phyloP scores from a whole-genome alignment of 2,329 filamentous ascomycete genomes.

The Delphinella strobiligena region DNA sequence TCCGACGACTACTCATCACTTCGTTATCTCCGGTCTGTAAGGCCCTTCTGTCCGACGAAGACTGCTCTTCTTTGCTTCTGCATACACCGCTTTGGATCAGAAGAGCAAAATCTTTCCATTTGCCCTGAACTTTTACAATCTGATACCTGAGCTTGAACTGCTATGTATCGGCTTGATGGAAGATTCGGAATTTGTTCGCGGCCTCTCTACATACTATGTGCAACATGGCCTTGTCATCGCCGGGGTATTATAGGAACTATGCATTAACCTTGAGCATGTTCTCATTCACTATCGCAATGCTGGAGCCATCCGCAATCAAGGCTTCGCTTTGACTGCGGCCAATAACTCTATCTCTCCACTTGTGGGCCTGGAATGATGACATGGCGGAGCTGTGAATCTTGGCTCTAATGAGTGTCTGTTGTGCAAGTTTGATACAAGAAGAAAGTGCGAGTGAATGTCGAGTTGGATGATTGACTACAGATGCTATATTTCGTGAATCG shows the following conservation, averaged over 20 bases:
- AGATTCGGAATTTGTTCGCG: slow-evolving; percentile 88
- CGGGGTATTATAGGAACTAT: slow-evolving; percentile 83
- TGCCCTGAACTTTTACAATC: slow-evolving; percentile 66
- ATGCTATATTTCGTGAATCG: no score
- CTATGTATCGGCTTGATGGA: slow-evolving; percentile 73
- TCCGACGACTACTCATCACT: background rate
- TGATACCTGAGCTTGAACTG: slow-evolving; percentile 66
- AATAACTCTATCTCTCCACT: slow-evolving; percentile 2
- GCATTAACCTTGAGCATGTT: slow-evolving; percentile 77
- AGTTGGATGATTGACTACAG: no score
- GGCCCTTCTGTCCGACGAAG: slow-evolving; percentile 13
- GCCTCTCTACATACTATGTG: slow-evolving; percentile 67
- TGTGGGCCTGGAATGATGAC: no score
- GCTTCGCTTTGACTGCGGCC: slow-evolving; percentile 48
- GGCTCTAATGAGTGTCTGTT: no score
- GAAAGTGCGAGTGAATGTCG: no score
- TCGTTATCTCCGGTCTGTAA: background rate
- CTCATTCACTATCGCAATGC: slow-evolving; percentile 68
- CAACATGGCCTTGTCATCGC: slow-evolving; percentile 76
- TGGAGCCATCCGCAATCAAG: slow-evolving; percentile 68
- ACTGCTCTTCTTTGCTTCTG: slow-evolving; percentile 36
- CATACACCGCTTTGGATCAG: slow-evolving; percentile 82
- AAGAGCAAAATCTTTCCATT: slow-evolving; percentile 74
- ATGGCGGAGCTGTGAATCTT: no score
- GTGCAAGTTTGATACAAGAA: no score